Base-by-base conservation (phyloP, 441 rosid species). In the Metrosideros polymorpha region DNA sequence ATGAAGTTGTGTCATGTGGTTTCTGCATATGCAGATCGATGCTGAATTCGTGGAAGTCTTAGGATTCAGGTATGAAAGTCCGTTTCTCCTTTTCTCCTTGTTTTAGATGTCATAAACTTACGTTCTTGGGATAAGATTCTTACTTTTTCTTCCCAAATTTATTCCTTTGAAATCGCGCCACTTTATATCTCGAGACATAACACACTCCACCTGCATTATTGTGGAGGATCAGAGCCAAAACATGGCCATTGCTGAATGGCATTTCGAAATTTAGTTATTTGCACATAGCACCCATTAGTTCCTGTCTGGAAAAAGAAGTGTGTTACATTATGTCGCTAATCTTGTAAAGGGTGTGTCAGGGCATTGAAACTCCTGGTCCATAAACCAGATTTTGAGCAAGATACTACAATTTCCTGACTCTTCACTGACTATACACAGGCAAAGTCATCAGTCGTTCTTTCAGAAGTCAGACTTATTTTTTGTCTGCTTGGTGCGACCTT, bases 381-480 rank as follows among this genome's bases (percentile, higher is more conserved):
- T 66, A 35, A 9, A 66, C 77, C 77, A 35, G 77, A 66, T 66
- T 66, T 35, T 39, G 25, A 82, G 57, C 39, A 39, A 82, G 84
- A 82, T 49, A 22, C n/a, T 0, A 9, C 17, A 39, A 30, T 49
- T 18, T 51, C 27, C 54, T 82, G 6, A 54, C 24, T 82, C 84
- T 82, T 82, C 25, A 9, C 55, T n/a, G 55, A 49, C 57, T 1
- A 9, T 51, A 18, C 54, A 35, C 94, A 96, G 97, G 90, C 96
- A 97, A 89, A 91, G 91, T 89, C 99, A 97, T 94, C 90, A 89
- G 85, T 79, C 91, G 43, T 97, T 94, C 92, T 95, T 96, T 85
- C 93, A 82, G 55, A 97, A 97, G 89, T 95, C 99, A 9, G 96
- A 95, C 91, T 84, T 97, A 88, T 94, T 93, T 91, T 96, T 96